Conservation (phyloP, 768 basidiomycete genomes). For the Russula foetens region DNA sequence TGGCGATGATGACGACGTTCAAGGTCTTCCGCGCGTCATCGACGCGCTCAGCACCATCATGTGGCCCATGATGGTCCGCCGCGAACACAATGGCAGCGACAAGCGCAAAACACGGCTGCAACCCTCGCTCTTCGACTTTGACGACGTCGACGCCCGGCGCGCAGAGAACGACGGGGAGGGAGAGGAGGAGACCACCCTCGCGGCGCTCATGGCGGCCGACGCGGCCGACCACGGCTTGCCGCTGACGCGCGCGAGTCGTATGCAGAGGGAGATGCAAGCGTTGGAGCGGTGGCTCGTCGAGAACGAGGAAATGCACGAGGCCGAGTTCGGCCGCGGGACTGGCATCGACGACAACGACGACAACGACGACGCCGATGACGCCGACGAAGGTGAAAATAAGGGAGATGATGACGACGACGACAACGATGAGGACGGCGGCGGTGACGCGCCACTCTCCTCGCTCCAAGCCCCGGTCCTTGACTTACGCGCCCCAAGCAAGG, state of each 20-base stretch:
- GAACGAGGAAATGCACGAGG: slow-evolving; percentile 29
- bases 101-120: slow-evolving; percentile 24
- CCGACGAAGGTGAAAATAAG: neutral
- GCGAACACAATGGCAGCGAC: slow-evolving; percentile 17
- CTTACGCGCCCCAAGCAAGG: neutral
- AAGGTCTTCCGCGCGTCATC: slow-evolving; percentile 55
- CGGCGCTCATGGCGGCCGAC: slow-evolving; percentile 25
- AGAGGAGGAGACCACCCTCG: slow-evolving; percentile 30
- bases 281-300: slow-evolving; percentile 58
- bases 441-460: slow-evolving; percentile 4
- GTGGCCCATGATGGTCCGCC: slow-evolving; percentile 72
- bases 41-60: slow-evolving; percentile 82
- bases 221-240: slow-evolving; percentile 21
- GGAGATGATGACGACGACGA: neutral
- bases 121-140: slow-evolving; percentile 25
- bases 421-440: neutral
- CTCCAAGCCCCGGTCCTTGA: neutral
- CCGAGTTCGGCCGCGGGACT: slow-evolving; percentile 13
- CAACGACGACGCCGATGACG: neutral
- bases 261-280: slow-evolving; percentile 47
- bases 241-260: slow-evolving; percentile 20
- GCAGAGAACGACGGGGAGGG: slow-evolving; percentile 11
- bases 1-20: slow-evolving; percentile 17
- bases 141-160: slow-evolving; percentile 13
- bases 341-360: neutral